phyloP scores from a whole-genome alignment of 495 filamentous ascomycete genomes.

The Xylaria grammica region DNA sequence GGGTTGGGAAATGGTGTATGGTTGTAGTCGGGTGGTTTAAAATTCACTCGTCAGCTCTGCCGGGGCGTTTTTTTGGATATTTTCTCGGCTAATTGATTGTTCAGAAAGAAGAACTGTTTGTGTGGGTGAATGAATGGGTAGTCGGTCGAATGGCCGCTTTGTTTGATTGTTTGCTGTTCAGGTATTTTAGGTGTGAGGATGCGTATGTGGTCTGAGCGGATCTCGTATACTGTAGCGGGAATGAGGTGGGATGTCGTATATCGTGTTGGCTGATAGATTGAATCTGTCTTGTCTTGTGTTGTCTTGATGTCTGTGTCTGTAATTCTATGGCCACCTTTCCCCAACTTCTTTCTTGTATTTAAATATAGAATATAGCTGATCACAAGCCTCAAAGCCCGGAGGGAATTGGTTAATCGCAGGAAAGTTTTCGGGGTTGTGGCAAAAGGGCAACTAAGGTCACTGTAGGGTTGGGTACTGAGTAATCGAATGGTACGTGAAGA shows the following conservation, averaged over 20 bases:
- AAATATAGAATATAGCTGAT: neutral
- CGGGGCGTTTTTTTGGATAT: neutral
- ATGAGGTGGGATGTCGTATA: neutral
- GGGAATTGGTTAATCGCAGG: slow-evolving; percentile 3
- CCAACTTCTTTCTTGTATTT: slow-evolving; percentile 5
- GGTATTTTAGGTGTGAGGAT: neutral
- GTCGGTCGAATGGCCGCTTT: no score
- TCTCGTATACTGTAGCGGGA: neutral
- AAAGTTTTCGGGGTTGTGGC: slow-evolving; percentile 12
- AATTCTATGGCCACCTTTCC: slow-evolving; percentile 1
- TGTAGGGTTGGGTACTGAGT: slow-evolving; percentile 17
- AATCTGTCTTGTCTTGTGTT: no score
- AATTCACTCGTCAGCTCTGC: neutral
- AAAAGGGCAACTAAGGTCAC: neutral
- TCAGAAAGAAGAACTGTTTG: neutral
- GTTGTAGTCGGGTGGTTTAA: neutral
- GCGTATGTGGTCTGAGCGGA: neutral
- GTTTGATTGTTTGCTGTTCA: no score
- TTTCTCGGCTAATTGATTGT: neutral
- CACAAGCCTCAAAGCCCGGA: neutral
- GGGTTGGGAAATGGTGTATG: no score
- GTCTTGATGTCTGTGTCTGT: neutral
- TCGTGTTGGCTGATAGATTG: neutral
- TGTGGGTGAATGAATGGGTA: neutral
- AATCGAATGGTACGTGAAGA: slow-evolving; percentile 5